Evolutionary conservation across 1,284 basidiomycete genomes (phyloP).

Genomic region (Peniophora sp.): DNA sequence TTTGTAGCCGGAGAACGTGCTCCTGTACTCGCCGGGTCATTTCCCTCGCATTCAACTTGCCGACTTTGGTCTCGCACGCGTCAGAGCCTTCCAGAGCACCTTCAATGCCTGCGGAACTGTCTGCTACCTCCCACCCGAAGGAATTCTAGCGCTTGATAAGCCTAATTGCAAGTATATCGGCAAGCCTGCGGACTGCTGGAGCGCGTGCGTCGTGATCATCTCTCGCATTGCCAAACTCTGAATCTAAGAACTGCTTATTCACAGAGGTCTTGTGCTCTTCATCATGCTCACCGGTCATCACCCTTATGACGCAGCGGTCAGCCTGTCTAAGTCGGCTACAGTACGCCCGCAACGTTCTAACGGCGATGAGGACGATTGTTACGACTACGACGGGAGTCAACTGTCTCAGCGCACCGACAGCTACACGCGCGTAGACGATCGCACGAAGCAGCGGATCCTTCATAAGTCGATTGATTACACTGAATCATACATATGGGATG

Average conservation of each 20-base stretch:
- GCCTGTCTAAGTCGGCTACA: conserved; percentile 1
- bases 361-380: conserved; percentile 6
- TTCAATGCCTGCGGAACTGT: conserved; percentile 78
- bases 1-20: conserved; percentile 75
- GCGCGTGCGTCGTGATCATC: conserved; percentile 47
- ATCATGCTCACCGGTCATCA: conserved; percentile 53
- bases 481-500: conserved; percentile 38
- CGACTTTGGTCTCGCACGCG: conserved; percentile 82
- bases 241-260: neutral
- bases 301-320: conserved; percentile 6
- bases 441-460: conserved; percentile 59
- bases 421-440: conserved; percentile 18
- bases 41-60: conserved; percentile 80
- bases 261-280: conserved; percentile 40
- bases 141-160: conserved; percentile 65
- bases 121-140: conserved; percentile 80
- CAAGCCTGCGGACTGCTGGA: conserved; percentile 82
- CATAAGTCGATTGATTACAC: conserved; percentile 51
- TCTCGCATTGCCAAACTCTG: neutral
- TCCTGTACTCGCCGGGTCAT: conserved; percentile 65
- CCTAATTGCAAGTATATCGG: conserved; percentile 66
- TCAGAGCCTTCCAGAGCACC: conserved; percentile 69
- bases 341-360: conserved; percentile 9
- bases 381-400: conserved; percentile 23
- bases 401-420: conserved; percentile 41